These are phyloP conservation scores for Didymella segeticola DNA, from an alignment of 2,329 filamentous ascomycete species.

Conservation along the genomic window DNA sequence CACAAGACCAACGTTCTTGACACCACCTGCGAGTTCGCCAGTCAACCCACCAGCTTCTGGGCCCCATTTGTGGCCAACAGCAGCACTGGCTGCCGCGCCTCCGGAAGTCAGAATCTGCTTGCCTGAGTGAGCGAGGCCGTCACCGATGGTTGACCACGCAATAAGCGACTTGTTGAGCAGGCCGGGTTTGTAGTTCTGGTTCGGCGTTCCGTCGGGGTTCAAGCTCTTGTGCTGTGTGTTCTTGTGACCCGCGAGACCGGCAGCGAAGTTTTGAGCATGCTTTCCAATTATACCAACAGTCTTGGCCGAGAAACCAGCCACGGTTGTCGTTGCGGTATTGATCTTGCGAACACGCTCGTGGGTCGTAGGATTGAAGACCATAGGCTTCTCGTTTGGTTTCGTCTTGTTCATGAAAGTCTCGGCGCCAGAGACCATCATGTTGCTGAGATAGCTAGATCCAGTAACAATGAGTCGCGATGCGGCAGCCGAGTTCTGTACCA, in stretches of 20 bases:
- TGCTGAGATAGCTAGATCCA: slow-evolving; percentile 79
- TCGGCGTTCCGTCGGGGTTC: slow-evolving; percentile 72
- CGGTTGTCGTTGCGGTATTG: slow-evolving; percentile 81
- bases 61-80: slow-evolving; percentile 91
- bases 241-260: slow-evolving; percentile 71
- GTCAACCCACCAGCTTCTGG: slow-evolving; percentile 82
- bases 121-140: slow-evolving; percentile 89
- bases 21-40: slow-evolving; percentile 76
- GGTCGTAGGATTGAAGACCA: slow-evolving; percentile 86
- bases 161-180: slow-evolving; percentile 95
- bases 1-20: slow-evolving; percentile 95
- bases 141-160: slow-evolving; percentile 91
- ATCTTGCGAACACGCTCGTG: slow-evolving; percentile 87
- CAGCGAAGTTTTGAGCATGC: slow-evolving; percentile 89
- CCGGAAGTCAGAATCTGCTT: slow-evolving; percentile 77
- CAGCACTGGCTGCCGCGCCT: slow-evolving; percentile 79
- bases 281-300: slow-evolving; percentile 85
- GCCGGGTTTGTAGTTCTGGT: slow-evolving; percentile 79
- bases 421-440: slow-evolving; percentile 77
- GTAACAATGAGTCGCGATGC: slow-evolving; percentile 94
- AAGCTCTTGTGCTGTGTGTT: slow-evolving; percentile 65
- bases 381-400: slow-evolving; percentile 77
- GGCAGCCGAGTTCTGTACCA: slow-evolving; percentile 85
- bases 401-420: slow-evolving; percentile 81
- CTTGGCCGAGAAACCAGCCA: slow-evolving; percentile 80